A percentile compares a stretch with the other conserved stretches of the same genome.
Conservation (phyloP, 345 rosid species). For the Citrus medica region DNA sequence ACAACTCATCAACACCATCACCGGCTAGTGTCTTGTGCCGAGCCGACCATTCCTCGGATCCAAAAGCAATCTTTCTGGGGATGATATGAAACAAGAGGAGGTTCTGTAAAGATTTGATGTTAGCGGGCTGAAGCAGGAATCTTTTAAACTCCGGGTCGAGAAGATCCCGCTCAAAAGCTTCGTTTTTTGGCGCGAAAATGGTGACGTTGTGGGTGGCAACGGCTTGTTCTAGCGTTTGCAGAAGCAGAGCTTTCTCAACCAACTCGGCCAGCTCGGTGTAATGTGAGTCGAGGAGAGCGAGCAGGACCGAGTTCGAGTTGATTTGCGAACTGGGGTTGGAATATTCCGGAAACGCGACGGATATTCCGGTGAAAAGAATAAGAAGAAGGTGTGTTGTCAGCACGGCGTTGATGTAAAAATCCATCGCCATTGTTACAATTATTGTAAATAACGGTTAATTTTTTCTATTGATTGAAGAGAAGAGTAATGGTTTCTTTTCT, state of each 20-base stretch:
- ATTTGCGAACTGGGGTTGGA: constrained; percentile 23
- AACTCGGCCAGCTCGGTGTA: constrained; percentile 56
- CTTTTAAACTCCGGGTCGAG: constrained; percentile 52
- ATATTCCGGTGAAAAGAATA: constrained; percentile 4
- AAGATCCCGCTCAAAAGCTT: constrained; percentile 45
- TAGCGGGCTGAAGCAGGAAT: constrained; percentile 54
- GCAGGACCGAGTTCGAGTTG: constrained; percentile 56
- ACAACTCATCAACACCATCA: constrained; percentile 4
- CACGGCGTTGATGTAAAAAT: constrained; percentile 11
- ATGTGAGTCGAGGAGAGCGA: constrained; percentile 57
- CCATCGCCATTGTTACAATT: constrained; percentile 6
- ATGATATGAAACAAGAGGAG: constrained; percentile 41
- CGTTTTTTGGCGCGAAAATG: constrained; percentile 50
- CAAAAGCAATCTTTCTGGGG: constrained; percentile 22
- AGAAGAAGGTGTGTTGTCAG: not conserved
- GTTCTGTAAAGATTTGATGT: constrained; percentile 43
- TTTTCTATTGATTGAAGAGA: not conserved
- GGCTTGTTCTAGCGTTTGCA: constrained; percentile 46
- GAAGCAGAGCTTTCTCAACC: constrained; percentile 52
- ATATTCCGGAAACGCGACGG: constrained; percentile 19
- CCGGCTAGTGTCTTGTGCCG: constrained; percentile 25
- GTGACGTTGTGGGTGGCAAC: constrained; percentile 46
- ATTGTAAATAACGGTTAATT: not conserved
- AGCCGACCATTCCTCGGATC: constrained; percentile 28
- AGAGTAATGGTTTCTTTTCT: not conserved